phyloP scores from a whole-genome alignment of 2,329 filamentous ascomycete species.

The Fusarium concolor region DNA sequence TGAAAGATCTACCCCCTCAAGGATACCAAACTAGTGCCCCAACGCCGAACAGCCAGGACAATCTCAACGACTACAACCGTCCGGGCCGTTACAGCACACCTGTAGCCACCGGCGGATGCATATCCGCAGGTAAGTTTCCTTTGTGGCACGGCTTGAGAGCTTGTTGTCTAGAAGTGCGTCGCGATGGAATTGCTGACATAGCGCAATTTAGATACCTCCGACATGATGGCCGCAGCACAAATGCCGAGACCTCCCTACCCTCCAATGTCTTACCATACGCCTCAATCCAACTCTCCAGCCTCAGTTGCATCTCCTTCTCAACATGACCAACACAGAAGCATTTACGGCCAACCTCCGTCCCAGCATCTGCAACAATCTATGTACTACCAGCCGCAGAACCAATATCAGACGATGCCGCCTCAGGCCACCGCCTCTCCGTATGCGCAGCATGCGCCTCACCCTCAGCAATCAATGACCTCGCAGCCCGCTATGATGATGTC shows the following conservation, averaged over 20 bases:
- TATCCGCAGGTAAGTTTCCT: slow-evolving; percentile 79
- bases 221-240: slow-evolving; percentile 74
- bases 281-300: slow-evolving; percentile 93
- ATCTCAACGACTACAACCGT: slow-evolving; percentile 79
- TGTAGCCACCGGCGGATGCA: slow-evolving; percentile 84
- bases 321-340: slow-evolving; percentile 88
- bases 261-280: slow-evolving; percentile 90
- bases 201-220: slow-evolving; percentile 63
- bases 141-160: not conserved
- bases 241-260: slow-evolving; percentile 86
- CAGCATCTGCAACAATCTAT: slow-evolving; percentile 84
- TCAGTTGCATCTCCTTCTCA: slow-evolving; percentile 90
- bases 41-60: slow-evolving; percentile 72
- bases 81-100: slow-evolving; percentile 86
- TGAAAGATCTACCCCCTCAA: slow-evolving; percentile 72
- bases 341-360: slow-evolving; percentile 83
- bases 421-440: slow-evolving; percentile 71
- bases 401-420: slow-evolving; percentile 74
- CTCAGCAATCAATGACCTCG: slow-evolving; percentile 69
- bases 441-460: slow-evolving; percentile 65
- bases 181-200: slow-evolving; percentile 35
- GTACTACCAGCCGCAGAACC: slow-evolving; percentile 75
- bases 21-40: slow-evolving; percentile 76
- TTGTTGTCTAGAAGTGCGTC: slow-evolving; percentile 11
- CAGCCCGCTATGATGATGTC: slow-evolving; percentile 76